Evolutionary conservation across 345 rosid genomes (phyloP).

Genomic region (Psidium friedrichsthalianum): DNA sequence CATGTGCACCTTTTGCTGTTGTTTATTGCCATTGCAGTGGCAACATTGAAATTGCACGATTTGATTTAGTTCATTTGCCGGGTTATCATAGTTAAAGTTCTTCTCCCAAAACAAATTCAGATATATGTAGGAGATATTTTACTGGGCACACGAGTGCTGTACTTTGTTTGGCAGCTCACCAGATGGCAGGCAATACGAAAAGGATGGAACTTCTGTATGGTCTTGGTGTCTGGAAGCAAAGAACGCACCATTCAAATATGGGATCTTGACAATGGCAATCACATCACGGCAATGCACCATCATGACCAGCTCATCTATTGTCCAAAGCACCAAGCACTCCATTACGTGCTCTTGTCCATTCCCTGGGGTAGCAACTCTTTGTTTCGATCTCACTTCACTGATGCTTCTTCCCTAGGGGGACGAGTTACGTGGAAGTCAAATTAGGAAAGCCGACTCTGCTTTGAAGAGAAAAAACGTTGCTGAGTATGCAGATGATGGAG

Average conservation of each 20-base stretch:
- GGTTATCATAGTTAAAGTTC: constrained; percentile 39
- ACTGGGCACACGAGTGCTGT: constrained; percentile 71
- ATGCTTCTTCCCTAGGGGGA: constrained; percentile 34
- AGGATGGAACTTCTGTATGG: constrained; percentile 47
- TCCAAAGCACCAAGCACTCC: constrained; percentile 42
- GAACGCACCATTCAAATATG: constrained; percentile 73
- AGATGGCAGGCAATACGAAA: constrained; percentile 40
- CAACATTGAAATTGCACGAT: constrained; percentile 58
- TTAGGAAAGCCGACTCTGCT: constrained; percentile 12
- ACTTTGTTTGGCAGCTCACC: constrained; percentile 78
- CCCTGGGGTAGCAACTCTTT: constrained; percentile 76
- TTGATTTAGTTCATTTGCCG: constrained; percentile 39
- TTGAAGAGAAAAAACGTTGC: constrained; percentile 5
- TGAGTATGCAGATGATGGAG: constrained; percentile 14
- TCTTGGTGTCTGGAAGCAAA: constrained; percentile 82
- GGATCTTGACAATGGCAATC: constrained; percentile 70
- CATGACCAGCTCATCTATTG: constrained; percentile 23
- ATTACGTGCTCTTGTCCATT: constrained; percentile 71
- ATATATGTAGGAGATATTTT: constrained; percentile 39
- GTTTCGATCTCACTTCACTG: constrained; percentile 66
- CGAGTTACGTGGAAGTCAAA: constrained; percentile 6
- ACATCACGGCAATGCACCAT: constrained; percentile 64
- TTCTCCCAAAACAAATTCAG: constrained; percentile 25
- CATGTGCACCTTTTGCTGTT: constrained; percentile 61
- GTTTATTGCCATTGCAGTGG: constrained; percentile 71